Evolutionary conservation across 1,139 yeast species (phyloP).

Genomic region (Zygosaccharomyces sapae): DNA sequence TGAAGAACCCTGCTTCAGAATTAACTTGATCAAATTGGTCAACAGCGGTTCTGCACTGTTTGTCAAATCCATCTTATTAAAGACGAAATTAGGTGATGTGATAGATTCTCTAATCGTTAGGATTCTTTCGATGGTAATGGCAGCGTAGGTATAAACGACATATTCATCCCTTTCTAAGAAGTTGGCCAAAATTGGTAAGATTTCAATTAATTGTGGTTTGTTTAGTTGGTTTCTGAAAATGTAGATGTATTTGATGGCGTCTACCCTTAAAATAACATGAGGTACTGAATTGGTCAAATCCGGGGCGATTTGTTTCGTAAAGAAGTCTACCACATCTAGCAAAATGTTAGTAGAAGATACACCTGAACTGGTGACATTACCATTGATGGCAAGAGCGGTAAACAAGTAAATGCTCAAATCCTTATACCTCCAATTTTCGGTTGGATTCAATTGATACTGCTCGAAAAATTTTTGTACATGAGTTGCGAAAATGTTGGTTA

Average conservation of each 20-base stretch:
- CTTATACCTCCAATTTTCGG: slow-evolving; percentile 69
- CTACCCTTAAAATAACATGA: slow-evolving; percentile 81
- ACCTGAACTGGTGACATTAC: slow-evolving; percentile 78
- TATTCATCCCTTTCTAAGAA: slow-evolving; percentile 62
- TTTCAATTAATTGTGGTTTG: slow-evolving; percentile 74
- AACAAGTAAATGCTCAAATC: slow-evolving; percentile 85
- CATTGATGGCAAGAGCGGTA: slow-evolving; percentile 87
- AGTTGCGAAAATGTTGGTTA: slow-evolving; percentile 69
- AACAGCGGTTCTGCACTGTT: slow-evolving; percentile 53
- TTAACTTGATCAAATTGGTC: slow-evolving; percentile 60
- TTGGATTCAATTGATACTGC: slow-evolving; percentile 42
- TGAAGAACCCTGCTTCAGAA: slow-evolving; percentile 53
- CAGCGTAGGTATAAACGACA: slow-evolving; percentile 89
- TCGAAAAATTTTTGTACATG: slow-evolving; percentile 68
- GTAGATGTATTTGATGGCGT: slow-evolving; percentile 86
- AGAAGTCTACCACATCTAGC: slow-evolving; percentile 83
- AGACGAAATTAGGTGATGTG: slow-evolving; percentile 49
- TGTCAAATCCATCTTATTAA: slow-evolving; percentile 67
- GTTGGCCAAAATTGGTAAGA: slow-evolving; percentile 73
- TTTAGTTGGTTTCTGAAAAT: slow-evolving; percentile 90
- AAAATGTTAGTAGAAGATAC: slow-evolving; percentile 81
- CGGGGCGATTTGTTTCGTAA: slow-evolving; percentile 71
- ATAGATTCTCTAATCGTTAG: slow-evolving; percentile 65
- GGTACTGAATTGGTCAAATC: slow-evolving; percentile 56
- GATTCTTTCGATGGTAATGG: slow-evolving; percentile 86